These are phyloP conservation scores for Camelina hispida DNA, from an alignment of 345 rosid species.

Conservation along the genomic window DNA sequence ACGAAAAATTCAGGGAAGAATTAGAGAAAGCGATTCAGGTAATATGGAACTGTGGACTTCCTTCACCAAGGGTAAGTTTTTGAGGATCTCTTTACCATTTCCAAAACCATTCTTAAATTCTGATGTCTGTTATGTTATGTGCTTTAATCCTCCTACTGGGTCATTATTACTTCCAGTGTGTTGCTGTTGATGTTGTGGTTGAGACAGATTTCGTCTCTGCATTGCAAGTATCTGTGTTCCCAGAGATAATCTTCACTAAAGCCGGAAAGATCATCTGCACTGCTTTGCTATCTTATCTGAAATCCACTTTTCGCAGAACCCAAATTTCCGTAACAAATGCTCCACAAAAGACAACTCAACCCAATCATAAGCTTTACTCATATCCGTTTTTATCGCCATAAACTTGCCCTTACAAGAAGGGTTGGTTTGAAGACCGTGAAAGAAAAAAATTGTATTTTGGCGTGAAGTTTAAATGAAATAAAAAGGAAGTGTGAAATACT, in stretches of 20 bases:
- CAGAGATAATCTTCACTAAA: slow-evolving; percentile 81
- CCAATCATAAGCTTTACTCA: too few relatives aligned
- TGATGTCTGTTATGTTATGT: slow-evolving; percentile 5
- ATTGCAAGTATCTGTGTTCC: slow-evolving; percentile 67
- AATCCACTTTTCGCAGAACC: too few relatives aligned
- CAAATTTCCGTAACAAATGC: too few relatives aligned
- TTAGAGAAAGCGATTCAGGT: slow-evolving; percentile 86
- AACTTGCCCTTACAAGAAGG: too few relatives aligned
- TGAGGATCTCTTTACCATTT: slow-evolving; percentile 15
- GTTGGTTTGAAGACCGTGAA: too few relatives aligned
- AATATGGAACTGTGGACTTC: slow-evolving; percentile 91
- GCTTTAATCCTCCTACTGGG: slow-evolving; percentile 18
- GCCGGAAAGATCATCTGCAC: slow-evolving; percentile 93
- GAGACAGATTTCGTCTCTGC: slow-evolving; percentile 74
- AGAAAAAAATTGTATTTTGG: slow-evolving; percentile 4
- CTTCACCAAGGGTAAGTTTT: slow-evolving; percentile 81
- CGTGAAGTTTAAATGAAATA: not conserved
- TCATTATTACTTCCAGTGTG: slow-evolving; percentile 55
- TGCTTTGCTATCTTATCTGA: too few relatives aligned
- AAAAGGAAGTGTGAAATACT: not conserved
- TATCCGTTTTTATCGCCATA: too few relatives aligned
- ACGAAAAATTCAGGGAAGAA: slow-evolving; percentile 62
- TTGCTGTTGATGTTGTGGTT: slow-evolving; percentile 83
- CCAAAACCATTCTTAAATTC: slow-evolving; percentile 1
- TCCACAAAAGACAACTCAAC: too few relatives aligned